Evolutionary conservation across 164 flowering plant genomes (phyloP).

Genomic region (Protea cynaroides): DNA sequence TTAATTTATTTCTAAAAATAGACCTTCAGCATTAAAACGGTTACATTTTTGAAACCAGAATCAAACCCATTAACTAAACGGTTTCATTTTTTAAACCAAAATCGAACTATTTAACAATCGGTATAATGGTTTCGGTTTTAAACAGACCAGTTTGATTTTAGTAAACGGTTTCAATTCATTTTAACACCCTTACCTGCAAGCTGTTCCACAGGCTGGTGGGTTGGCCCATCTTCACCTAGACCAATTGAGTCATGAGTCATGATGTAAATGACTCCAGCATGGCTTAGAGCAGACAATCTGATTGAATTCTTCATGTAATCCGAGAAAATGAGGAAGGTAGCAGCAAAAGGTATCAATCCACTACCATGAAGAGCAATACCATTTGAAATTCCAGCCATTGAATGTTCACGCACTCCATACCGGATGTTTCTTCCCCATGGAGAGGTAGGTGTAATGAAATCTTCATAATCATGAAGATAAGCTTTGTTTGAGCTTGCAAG

Average conservation of each 20-base stretch:
- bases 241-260: slow-evolving; percentile 76
- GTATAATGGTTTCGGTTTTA: too few species aligned
- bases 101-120: too few species aligned
- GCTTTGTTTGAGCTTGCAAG: slow-evolving; percentile 25
- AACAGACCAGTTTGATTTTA: too few species aligned
- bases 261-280: slow-evolving; percentile 54
- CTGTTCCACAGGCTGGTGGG: slow-evolving; percentile 73
- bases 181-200: slow-evolving; percentile 19
- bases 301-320: slow-evolving; percentile 60
- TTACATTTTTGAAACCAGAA: too few species aligned
- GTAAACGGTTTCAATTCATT: too few species aligned
- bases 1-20: too few species aligned
- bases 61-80: too few species aligned
- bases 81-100: too few species aligned
- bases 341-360: slow-evolving; percentile 57
- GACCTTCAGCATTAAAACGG: too few species aligned
- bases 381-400: slow-evolving; percentile 56
- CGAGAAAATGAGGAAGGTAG: slow-evolving; percentile 56
- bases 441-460: slow-evolving; percentile 27
- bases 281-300: slow-evolving; percentile 46
- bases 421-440: slow-evolving; percentile 45
- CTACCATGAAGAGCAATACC: slow-evolving; percentile 52
- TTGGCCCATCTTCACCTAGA: slow-evolving; percentile 71
- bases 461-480: slow-evolving; percentile 11
- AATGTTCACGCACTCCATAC: slow-evolving; percentile 60